Percentiles rank a stretch among this genome's conserved stretches.
Conservation (phyloP, 2,329 filamentous ascomycete species). For the Fusarium sp. region DNA sequence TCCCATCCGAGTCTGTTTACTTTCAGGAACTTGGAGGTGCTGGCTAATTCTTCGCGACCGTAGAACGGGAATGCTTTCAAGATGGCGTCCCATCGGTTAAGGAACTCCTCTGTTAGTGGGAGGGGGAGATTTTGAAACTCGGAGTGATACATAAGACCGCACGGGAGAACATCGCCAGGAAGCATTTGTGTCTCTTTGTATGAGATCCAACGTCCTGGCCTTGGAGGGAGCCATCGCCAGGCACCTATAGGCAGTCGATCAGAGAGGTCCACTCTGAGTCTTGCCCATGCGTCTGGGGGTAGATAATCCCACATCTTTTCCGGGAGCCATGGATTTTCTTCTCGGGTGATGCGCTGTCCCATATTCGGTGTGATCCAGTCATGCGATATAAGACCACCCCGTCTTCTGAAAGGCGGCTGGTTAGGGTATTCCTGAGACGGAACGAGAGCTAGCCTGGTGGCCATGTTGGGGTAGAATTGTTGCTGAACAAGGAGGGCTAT, state of each 20-base stretch:
- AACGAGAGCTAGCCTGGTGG: background rate
- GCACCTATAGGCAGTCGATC: background rate
- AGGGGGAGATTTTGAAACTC: background rate
- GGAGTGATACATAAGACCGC: background rate
- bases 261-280: background rate
- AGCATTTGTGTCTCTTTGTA: background rate
- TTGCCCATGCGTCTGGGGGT: background rate
- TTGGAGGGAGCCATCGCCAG: background rate
- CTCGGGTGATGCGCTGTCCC: background rate
- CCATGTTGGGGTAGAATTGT: constrained; percentile 10
- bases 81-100: background rate
- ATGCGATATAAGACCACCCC: background rate
- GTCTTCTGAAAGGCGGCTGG: background rate
- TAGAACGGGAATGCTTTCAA: background rate
- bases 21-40: too few species aligned
- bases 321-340: background rate
- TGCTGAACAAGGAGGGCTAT: constrained; percentile 14
- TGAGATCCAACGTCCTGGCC: background rate
- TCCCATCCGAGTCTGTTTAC: background rate
- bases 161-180: background rate
- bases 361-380: background rate
- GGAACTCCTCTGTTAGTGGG: background rate
- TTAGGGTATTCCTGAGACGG: background rate
- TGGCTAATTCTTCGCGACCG: background rate
- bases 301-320: background rate